phyloP scores from a whole-genome alignment of 495 filamentous ascomycete genomes.

The Talaromyces adpressus region DNA sequence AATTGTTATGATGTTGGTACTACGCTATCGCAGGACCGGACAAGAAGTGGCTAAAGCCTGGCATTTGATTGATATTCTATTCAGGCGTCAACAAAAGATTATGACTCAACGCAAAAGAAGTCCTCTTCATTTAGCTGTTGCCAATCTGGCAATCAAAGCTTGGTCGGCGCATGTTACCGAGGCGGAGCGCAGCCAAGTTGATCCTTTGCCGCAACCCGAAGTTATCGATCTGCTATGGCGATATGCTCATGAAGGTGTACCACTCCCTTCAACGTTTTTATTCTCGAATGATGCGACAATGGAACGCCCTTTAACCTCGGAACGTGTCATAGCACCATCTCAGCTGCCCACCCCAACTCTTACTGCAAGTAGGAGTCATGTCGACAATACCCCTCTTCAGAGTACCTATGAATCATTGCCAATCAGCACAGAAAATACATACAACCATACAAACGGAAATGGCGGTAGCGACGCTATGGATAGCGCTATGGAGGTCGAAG shows the following conservation, averaged over 20 bases:
- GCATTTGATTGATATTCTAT: slow-evolving; percentile 24
- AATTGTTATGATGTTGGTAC: slow-evolving; percentile 33
- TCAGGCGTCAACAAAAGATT: slow-evolving; percentile 18
- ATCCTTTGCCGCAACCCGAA: slow-evolving; percentile 20
- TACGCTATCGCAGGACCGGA: slow-evolving; percentile 23
- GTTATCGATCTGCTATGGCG: slow-evolving; percentile 12
- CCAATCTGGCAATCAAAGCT: slow-evolving; percentile 28
- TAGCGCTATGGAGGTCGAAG: slow-evolving; percentile 10
- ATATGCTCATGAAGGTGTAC: background rate
- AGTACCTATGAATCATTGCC: background rate
- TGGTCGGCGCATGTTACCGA: slow-evolving; percentile 26
- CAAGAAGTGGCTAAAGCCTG: slow-evolving; percentile 26
- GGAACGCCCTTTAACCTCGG: background rate
- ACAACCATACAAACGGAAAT: background rate
- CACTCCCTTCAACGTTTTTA: background rate
- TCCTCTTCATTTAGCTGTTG: slow-evolving; percentile 27
- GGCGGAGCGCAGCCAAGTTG: slow-evolving; percentile 14
- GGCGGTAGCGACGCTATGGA: background rate
- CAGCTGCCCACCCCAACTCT: background rate
- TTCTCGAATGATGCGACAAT: background rate
- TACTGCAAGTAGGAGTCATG: background rate
- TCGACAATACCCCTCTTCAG: background rate
- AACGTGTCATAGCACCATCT: background rate
- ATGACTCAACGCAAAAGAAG: slow-evolving; percentile 15
- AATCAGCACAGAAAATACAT: background rate